Conservation (phyloP, 371 early-diverging fungal genomes). For the Syncephalastrum racemosum region DNA sequence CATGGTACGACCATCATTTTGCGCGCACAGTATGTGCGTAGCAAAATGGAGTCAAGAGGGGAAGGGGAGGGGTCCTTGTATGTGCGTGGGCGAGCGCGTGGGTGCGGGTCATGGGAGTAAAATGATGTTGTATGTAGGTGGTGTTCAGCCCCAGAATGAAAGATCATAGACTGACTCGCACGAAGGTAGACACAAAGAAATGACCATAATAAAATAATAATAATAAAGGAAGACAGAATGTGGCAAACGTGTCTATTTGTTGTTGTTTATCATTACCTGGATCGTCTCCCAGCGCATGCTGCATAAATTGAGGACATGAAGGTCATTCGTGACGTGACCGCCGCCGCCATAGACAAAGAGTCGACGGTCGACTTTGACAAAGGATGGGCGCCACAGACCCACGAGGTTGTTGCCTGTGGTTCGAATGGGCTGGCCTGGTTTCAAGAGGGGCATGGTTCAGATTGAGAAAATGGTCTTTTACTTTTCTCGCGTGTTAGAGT, state of each 20-base stretch:
- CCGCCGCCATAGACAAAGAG: constrained; percentile 65
- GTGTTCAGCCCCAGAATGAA: not conserved
- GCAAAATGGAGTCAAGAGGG: not conserved
- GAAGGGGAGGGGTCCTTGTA: constrained; percentile 6
- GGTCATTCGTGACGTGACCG: constrained; percentile 60
- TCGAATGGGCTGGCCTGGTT: constrained; percentile 50
- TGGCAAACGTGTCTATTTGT: constrained; percentile 7
- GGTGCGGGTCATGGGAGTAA: not conserved
- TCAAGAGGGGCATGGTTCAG: constrained; percentile 17
- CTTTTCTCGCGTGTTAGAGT: too few species aligned
- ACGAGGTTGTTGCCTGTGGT: constrained; percentile 64
- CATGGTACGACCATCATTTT: too few species aligned
- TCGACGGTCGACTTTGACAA: constrained; percentile 59
- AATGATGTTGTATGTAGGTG: constrained; percentile 3
- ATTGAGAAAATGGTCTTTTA: not conserved
- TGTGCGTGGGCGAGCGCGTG: constrained; percentile 10
- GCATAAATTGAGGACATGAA: constrained; percentile 57
- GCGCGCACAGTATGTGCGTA: too few species aligned
- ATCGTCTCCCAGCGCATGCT: constrained; percentile 50
- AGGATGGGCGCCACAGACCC: constrained; percentile 66
- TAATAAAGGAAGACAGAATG: constrained; percentile 2
- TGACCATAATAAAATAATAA: constrained; percentile 9
- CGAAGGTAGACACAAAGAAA: not conserved
- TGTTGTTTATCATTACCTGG: constrained; percentile 30
- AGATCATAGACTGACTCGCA: too few species aligned